A percentile compares a stretch with the other conserved stretches of the same genome.
Conservation (phyloP, 495 filamentous ascomycete genomes). For the Penicillium cosmopolitanum region DNA sequence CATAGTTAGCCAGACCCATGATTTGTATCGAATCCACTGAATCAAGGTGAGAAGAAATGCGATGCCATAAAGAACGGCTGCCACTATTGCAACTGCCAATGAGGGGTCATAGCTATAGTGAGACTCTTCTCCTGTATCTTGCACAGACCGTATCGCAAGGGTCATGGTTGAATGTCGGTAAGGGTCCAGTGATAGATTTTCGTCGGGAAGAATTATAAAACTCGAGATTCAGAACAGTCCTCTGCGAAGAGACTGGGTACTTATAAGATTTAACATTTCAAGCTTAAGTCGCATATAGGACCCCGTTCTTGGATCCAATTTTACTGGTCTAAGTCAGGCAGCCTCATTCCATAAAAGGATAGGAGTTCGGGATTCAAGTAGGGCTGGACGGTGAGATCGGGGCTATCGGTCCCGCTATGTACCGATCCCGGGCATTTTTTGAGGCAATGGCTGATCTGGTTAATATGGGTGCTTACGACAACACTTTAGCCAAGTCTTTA, state of each 20-base stretch:
- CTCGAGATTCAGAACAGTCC: no score
- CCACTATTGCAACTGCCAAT: slow-evolving; percentile 49
- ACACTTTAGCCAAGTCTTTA: neutral
- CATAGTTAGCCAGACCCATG: slow-evolving; percentile 52
- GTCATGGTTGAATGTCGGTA: neutral
- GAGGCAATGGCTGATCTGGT: no score
- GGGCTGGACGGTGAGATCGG: neutral
- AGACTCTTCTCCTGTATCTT: neutral
- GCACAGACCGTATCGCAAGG: neutral
- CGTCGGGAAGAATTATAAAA: no score
- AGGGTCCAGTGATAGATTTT: no score
- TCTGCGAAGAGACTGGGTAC: no score
- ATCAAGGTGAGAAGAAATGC: slow-evolving; percentile 39
- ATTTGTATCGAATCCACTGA: slow-evolving; percentile 44
- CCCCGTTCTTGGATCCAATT: neutral
- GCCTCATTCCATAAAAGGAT: neutral
- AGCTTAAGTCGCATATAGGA: neutral
- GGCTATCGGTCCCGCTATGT: neutral
- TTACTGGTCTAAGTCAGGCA: neutral
- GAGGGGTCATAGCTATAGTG: slow-evolving; percentile 57
- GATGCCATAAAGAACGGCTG: slow-evolving; percentile 51
- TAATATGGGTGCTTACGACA: no score
- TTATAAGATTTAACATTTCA: no score
- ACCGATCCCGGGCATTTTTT: neutral
- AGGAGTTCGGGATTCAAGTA: neutral